Percentiles rank a stretch among this genome's conserved stretches.
These are phyloP conservation scores for Blastocystis sp. DNA, from an alignment of 352 stramenopile genomes.

Conservation along the genomic window DNA sequence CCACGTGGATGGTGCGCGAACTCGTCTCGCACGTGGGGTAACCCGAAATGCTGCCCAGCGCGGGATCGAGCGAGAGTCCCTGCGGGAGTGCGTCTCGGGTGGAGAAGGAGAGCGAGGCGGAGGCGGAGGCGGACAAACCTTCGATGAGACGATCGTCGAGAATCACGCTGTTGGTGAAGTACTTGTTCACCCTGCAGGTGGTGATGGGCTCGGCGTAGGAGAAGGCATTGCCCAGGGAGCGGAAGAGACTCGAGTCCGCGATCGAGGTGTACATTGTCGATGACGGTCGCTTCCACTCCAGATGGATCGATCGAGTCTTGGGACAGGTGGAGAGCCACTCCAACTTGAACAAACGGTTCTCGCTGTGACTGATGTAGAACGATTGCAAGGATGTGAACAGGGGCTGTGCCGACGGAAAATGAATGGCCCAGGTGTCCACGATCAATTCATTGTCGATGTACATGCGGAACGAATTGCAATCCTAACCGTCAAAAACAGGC, in stretches of 20 bases:
- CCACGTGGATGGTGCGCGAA: neutral
- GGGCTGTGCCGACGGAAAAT: neutral
- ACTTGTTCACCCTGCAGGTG: slow-evolving; percentile 29
- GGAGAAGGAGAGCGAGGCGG: slow-evolving; percentile 15
- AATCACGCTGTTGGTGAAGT: neutral
- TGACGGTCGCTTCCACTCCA: slow-evolving; percentile 12
- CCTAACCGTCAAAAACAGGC: neutral
- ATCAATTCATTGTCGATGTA: slow-evolving; percentile 24
- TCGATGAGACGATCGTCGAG: slow-evolving; percentile 4
- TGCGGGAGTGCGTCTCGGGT: slow-evolving; percentile 15
- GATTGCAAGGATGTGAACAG: neutral
- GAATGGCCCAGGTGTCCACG: slow-evolving; percentile 15
- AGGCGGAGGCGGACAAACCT: neutral
- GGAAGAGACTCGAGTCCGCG: neutral
- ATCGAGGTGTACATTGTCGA: neutral
- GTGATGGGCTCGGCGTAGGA: slow-evolving; percentile 17
- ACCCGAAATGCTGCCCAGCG: slow-evolving; percentile 5
- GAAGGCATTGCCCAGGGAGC: neutral
- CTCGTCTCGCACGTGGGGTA: slow-evolving; percentile 19
- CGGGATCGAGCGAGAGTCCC: slow-evolving; percentile 44
- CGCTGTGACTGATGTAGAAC: neutral
- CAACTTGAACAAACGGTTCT: neutral
- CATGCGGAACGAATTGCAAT: slow-evolving; percentile 26
- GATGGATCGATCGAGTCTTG: slow-evolving; percentile 20
- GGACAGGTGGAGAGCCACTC: slow-evolving; percentile 29